Conservation (phyloP, 1,139 yeast genomes). For the Zygosaccharomyces pseudobailii region DNA sequence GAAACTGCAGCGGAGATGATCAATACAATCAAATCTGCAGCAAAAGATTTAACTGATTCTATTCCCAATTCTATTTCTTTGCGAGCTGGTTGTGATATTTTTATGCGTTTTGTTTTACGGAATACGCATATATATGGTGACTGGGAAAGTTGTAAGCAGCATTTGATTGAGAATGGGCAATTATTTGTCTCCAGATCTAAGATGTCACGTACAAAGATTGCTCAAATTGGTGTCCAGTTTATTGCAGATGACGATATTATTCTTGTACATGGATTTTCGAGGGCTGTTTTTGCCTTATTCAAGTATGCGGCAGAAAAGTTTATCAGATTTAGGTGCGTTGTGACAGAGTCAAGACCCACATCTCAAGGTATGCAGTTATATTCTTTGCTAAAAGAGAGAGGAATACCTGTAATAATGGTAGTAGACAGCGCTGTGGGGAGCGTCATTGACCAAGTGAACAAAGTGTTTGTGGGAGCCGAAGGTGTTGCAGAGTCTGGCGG, state of each 20-base stretch:
- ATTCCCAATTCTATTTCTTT: slow-evolving; percentile 89
- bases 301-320: slow-evolving; percentile 68
- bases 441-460: slow-evolving; percentile 85
- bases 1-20: slow-evolving; percentile 91
- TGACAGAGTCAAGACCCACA: slow-evolving; percentile 89
- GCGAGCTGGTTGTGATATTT: slow-evolving; percentile 96
- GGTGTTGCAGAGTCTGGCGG: slow-evolving; percentile 99
- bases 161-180: slow-evolving; percentile 89
- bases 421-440: slow-evolving; percentile 95
- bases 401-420: slow-evolving; percentile 85
- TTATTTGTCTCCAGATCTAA: slow-evolving; percentile 89
- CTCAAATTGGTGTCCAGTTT: slow-evolving; percentile 81
- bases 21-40: slow-evolving; percentile 71
- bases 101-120: slow-evolving; percentile 86
- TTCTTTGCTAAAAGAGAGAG: slow-evolving; percentile 58
- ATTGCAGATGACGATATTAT: slow-evolving; percentile 90
- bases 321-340: slow-evolving; percentile 82
- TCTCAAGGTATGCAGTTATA: slow-evolving; percentile 79
- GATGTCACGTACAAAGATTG: slow-evolving; percentile 81
- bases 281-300: slow-evolving; percentile 80
- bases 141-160: slow-evolving; percentile 92
- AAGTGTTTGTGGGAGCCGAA: slow-evolving; percentile 95
- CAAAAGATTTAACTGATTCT: slow-evolving; percentile 64
- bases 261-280: slow-evolving; percentile 85
- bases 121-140: slow-evolving; percentile 86